Evolutionary conservation across 192 early-diverging fungal genomes (phyloP).

Genomic region (Coemansia sp.): DNA sequence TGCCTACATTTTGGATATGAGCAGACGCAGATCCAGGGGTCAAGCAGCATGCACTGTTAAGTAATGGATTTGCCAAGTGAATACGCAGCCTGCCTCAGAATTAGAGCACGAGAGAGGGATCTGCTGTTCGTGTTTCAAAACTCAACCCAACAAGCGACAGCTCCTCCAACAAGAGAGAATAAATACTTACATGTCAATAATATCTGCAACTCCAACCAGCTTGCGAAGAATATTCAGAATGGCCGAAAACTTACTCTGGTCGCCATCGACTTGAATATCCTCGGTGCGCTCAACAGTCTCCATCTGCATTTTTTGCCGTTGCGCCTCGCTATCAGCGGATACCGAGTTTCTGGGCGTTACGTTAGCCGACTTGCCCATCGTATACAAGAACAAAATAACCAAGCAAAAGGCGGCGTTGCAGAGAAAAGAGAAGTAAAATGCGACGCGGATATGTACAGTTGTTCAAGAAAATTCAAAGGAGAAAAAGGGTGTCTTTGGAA

Average conservation of each 20-base stretch:
- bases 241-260: constrained; percentile 59
- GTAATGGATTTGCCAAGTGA: constrained; percentile 10
- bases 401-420: background rate
- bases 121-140: constrained; percentile 4
- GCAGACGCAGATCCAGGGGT: constrained; percentile 1
- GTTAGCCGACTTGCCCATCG: constrained; percentile 18
- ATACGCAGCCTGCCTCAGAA: background rate
- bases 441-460: background rate
- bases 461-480: background rate
- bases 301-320: constrained; percentile 18
- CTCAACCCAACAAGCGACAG: too few relatives aligned
- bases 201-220: constrained; percentile 67
- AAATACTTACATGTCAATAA: constrained; percentile 55
- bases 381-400: background rate
- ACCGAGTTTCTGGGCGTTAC: constrained; percentile 41
- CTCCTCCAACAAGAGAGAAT: background rate
- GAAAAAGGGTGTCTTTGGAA: background rate
- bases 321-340: constrained; percentile 22
- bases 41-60: constrained; percentile 2
- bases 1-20: constrained; percentile 48
- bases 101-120: background rate
- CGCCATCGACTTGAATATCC: constrained; percentile 46
- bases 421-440: background rate
- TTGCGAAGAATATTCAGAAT: constrained; percentile 64
- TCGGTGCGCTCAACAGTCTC: constrained; percentile 28